Percentiles rank a stretch among this genome's conserved stretches.
Evolutionary conservation across 2,329 filamentous ascomycete species (phyloP).

Genomic region (Cytospora schulzeri): DNA sequence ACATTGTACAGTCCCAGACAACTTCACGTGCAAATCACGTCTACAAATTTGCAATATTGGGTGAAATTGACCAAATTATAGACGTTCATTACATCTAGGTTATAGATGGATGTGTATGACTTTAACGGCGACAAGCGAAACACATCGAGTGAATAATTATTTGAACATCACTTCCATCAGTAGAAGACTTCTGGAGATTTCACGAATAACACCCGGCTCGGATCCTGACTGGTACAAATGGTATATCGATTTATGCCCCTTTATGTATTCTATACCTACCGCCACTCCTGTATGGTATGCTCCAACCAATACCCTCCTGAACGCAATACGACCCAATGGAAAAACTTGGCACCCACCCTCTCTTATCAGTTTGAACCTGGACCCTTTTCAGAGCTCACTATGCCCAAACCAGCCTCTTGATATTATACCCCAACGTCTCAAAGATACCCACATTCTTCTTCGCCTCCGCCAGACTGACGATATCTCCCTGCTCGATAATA

Average conservation of each 20-base stretch:
- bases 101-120: too few relatives aligned
- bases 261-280: background rate
- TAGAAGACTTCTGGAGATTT: too few relatives aligned
- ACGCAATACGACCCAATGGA: background rate
- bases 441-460: conserved; percentile 83
- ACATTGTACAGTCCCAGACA: too few relatives aligned
- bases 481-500: conserved; percentile 63
- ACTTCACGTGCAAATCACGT: too few relatives aligned
- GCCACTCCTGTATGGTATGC: background rate
- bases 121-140: too few relatives aligned
- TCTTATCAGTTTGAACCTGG: background rate
- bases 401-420: conserved; percentile 93
- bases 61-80: too few relatives aligned
- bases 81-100: too few relatives aligned
- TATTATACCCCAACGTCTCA: conserved; percentile 83
- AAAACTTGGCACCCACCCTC: background rate
- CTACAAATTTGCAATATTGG: too few relatives aligned
- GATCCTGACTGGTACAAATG: background rate
- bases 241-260: background rate
- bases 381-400: conserved; percentile 25
- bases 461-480: conserved; percentile 84
- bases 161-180: too few relatives aligned
- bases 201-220: too few relatives aligned
- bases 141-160: too few relatives aligned
- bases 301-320: background rate